These are phyloP conservation scores for Globisporangium lucens DNA, from an alignment of 352 stramenopile genomes.

Conservation along the genomic window DNA sequence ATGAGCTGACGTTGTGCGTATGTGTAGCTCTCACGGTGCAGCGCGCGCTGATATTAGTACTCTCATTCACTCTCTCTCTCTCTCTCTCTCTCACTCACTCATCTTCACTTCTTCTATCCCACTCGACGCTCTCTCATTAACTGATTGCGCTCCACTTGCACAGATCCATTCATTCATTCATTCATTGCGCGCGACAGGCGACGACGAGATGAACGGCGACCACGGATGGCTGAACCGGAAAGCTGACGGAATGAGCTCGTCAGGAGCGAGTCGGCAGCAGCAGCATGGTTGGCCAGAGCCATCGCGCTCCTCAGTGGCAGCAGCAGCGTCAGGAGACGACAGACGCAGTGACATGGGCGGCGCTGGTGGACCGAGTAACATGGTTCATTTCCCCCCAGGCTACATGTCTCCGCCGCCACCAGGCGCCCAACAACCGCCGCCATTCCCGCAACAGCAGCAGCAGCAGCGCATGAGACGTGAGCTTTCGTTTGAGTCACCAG, in stretches of 20 bases:
- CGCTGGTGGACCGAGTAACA: neutral
- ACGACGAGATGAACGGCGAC: constrained; percentile 3
- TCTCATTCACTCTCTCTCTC: neutral
- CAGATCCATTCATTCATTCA: neutral
- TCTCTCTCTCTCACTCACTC: neutral
- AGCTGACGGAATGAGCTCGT: neutral
- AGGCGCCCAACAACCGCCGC: constrained; percentile 1
- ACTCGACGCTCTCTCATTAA: neutral
- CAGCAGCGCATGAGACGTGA: constrained; percentile 4
- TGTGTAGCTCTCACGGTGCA: neutral
- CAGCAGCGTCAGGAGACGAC: neutral
- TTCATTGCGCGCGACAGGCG: neutral
- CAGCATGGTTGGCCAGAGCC: neutral
- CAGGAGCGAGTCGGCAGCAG: neutral
- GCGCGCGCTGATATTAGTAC: neutral
- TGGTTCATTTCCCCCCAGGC: neutral
- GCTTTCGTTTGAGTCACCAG: neutral
- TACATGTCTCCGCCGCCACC: neutral
- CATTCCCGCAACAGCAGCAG: neutral
- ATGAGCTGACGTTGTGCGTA: neutral
- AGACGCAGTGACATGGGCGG: neutral
- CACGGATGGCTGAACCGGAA: neutral
- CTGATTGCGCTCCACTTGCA: neutral
- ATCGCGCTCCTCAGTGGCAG: neutral
- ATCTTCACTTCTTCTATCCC: neutral